Base-by-base conservation (phyloP, 2,329 filamentous ascomycete genomes). In the Alternaria conjuncta region DNA sequence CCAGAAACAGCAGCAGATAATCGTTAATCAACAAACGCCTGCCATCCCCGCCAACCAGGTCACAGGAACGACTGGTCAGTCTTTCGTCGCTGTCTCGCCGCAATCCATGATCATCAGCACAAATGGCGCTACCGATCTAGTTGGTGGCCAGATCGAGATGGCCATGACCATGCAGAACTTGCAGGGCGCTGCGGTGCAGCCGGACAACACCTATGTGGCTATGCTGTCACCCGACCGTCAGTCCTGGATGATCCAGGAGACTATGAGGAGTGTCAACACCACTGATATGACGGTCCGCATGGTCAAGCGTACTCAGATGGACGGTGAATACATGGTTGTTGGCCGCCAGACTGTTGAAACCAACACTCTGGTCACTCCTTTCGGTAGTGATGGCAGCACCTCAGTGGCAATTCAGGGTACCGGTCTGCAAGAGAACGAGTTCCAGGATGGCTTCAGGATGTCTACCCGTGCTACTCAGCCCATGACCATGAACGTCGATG, bases 351-450 rank as follows among this genome's bases (percentile, higher is more conserved):
- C 77, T n/a, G 59, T 71, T 11, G 78, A 77, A 56, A 78, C 77
- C 30, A 77, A 77, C 55, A 71, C 73, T 30, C 55, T 74, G 23
- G 72, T 80, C n/a, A 73, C 73, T 15, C 68, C 71, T 12, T 80
- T 80, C 51, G 75, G 76, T 10, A 73, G 65, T 51, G 71, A 72
- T 49, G 67, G 61, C 23, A 63, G 67, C 4, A 71, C 69, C 9
- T 68, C 70, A 20, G 74, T 80, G 25, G 72, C 71, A 32, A 76
- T 80, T 18, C 69, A 72, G 15, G 77, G 77, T 8, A 76, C 75
- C 7, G 78, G 78, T 54, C 74, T 80, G 12, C 78, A 80, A 63
- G 78, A 80, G 71, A 77, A 77, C 57, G 78, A 80, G 65, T 80
- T 79, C 62, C 71, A 74, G 55, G 78, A 80, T 60, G 78, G 78